Percentiles rank a stretch among this genome's conserved stretches.
phyloP scores from a whole-genome alignment of 2,329 filamentous ascomycete species.

The Sarocladiaceae sp. region DNA sequence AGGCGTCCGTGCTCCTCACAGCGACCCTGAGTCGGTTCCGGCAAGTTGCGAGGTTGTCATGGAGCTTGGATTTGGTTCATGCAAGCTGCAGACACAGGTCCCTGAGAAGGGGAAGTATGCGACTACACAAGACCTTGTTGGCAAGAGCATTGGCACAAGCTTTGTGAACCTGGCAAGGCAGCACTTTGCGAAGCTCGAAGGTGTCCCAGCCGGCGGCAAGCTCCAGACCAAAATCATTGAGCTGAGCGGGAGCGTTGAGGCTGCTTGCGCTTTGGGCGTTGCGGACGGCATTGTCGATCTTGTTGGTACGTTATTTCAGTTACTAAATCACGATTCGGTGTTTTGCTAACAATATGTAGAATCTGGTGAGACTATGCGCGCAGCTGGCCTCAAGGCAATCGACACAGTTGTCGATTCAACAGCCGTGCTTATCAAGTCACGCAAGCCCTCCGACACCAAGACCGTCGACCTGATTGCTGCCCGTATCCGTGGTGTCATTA shows the following conservation, averaged over 20 bases:
- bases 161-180: constrained; percentile 80
- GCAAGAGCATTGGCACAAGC: constrained; percentile 92
- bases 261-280: constrained; percentile 90
- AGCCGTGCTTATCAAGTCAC: constrained; percentile 89
- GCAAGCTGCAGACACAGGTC: constrained; percentile 95
- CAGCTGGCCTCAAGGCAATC: constrained; percentile 88
- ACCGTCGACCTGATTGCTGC: constrained; percentile 81
- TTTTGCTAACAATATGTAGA: too few species aligned
- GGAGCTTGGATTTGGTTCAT: constrained; percentile 85
- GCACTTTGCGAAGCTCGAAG: constrained; percentile 80
- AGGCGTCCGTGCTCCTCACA: constrained; percentile 44
- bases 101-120: constrained; percentile 75
- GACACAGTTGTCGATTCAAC: constrained; percentile 87
- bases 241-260: constrained; percentile 94
- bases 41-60: constrained; percentile 79
- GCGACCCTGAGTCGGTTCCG: constrained; percentile 41
- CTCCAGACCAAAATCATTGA: constrained; percentile 87
- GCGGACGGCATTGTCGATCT: constrained; percentile 97
- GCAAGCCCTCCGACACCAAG: constrained; percentile 71
- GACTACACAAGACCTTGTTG: constrained; percentile 73
- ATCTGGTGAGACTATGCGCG: constrained; percentile 97
- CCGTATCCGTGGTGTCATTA: constrained; percentile 90
- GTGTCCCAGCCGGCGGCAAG: constrained; percentile 46
- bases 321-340: too few species aligned
- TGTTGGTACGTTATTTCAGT: constrained; percentile 85